Evolutionary conservation across 306 rosid genomes (phyloP), one percentile per base, ranked within the genome.

Genomic region (Arachis stenosperma): DNA sequence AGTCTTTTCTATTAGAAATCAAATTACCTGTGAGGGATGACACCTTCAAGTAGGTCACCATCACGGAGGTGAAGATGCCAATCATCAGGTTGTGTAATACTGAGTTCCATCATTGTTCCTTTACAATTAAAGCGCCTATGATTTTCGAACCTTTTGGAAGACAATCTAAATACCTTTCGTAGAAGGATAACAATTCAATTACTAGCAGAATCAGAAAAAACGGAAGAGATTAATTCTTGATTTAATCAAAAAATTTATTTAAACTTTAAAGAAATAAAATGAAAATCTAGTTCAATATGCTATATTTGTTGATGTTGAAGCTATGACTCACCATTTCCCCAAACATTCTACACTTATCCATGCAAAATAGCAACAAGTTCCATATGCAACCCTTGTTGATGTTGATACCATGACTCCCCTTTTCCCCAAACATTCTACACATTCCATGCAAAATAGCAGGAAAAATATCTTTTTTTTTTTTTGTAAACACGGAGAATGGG

Each of bases 21-120:
- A 76, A 50, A 27, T 73, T 40, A 91, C 97, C 96, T 89, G 87
- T 86, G 87, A 75, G 89, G 84, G 53, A 86, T 79, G 46, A 91
- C 97, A 67, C 85, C 93, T 83, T 89, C 65, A 64, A 92, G 92
- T 71, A 92, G 86, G 33, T 84, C 85, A 9, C 96, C 93, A 57
- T 92, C 96, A 55, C 93, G 96, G 79, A 92, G 97, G 76, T 92
- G 97, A 71, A 89, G 93, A 78, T 92, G 97, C 96, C 97, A 92
- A 77, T 92, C 96, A 81, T 92, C 97, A 61, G 97, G 97, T 64
- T 86, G 88, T 15, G 96, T 83, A 43, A 92, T 75, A 44, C 86
- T 88, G 63, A 92, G 89, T 86, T 92, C 89, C 97, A 92, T 92
- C 82, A 61, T 87, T 8, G 77, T 74, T 78, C 78, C 74, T 66